These are phyloP conservation scores for Lunularia cruciata DNA, from an alignment of 225 moss, liverwort and hornwort species.

Conservation along the genomic window DNA sequence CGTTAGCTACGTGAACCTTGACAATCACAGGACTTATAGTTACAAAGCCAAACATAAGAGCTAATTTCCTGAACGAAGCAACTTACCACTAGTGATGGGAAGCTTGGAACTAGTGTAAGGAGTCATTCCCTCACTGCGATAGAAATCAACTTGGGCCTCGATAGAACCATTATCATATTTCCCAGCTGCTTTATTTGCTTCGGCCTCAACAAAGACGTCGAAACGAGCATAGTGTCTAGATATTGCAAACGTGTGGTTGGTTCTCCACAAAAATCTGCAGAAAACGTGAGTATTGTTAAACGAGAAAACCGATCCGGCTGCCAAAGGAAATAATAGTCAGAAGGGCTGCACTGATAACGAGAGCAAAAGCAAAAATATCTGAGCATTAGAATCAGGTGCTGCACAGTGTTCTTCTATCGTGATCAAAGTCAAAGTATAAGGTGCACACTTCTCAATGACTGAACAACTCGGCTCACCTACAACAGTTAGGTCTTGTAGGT, in stretches of 20 bases:
- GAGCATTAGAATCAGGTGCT: no score
- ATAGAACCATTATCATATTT: slow-evolving; percentile 85
- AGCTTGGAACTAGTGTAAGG: slow-evolving; percentile 66
- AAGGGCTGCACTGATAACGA: no score
- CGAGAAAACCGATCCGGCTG: background rate
- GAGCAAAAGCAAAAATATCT: no score
- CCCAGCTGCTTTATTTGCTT: slow-evolving; percentile 90
- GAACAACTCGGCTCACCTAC: no score
- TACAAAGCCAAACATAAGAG: background rate
- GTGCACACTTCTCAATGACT: no score
- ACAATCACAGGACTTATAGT: background rate
- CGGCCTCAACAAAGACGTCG: slow-evolving; percentile 87
- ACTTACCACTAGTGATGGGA: slow-evolving; percentile 75
- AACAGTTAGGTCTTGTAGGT: no score
- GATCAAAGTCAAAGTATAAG: no score
- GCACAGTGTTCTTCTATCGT: no score
- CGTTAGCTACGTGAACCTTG: background rate
- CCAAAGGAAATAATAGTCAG: background rate
- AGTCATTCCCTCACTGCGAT: slow-evolving; percentile 67
- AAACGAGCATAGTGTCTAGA: slow-evolving; percentile 89
- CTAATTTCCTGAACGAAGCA: background rate
- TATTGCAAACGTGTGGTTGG: slow-evolving; percentile 81
- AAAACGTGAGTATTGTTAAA: background rate
- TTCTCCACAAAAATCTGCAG: slow-evolving; percentile 80
- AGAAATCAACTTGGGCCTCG: slow-evolving; percentile 74